phyloP scores from a whole-genome alignment of 2,329 filamentous ascomycete species.

The Colletotrichum shisoi region DNA sequence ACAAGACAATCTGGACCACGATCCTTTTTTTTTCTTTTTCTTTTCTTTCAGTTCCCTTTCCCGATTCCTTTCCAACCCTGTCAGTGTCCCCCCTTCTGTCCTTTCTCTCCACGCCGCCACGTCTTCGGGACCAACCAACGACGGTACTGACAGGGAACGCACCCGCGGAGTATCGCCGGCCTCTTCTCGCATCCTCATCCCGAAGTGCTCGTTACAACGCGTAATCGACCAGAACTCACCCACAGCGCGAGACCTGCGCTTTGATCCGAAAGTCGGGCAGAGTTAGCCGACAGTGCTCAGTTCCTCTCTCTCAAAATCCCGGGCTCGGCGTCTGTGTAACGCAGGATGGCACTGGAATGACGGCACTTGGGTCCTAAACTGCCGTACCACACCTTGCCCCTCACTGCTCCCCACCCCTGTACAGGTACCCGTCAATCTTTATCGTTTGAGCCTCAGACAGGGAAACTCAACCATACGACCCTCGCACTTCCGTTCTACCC shows the following conservation, averaged over 20 bases:
- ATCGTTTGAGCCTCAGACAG: not conserved
- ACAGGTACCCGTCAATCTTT: not conserved
- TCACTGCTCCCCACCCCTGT: not conserved
- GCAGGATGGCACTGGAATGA: conserved; percentile 7
- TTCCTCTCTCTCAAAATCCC: not conserved
- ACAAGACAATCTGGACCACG: not conserved
- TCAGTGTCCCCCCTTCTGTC: not conserved
- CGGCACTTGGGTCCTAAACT: conserved; percentile 10
- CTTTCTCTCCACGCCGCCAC: conserved; percentile 8
- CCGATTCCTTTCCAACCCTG: not conserved
- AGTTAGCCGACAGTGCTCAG: conserved; percentile 4
- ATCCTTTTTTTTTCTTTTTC: not conserved
- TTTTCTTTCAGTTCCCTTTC: not conserved
- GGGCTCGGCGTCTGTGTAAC: conserved; percentile 10
- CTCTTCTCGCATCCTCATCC: not conserved
- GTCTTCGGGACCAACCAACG: conserved; percentile 1
- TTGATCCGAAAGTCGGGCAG: conserved; percentile 6
- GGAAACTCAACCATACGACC: not conserved
- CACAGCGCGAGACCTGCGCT: not conserved
- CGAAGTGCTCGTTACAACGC: not conserved
- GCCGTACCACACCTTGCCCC: not conserved
- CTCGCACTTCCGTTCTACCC: conserved; percentile 2
- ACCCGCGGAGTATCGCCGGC: not conserved
- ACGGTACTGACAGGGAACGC: not conserved
- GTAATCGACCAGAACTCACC: not conserved